Conservation (phyloP, 306 rosid species). For the Vigna hirtella region DNA sequence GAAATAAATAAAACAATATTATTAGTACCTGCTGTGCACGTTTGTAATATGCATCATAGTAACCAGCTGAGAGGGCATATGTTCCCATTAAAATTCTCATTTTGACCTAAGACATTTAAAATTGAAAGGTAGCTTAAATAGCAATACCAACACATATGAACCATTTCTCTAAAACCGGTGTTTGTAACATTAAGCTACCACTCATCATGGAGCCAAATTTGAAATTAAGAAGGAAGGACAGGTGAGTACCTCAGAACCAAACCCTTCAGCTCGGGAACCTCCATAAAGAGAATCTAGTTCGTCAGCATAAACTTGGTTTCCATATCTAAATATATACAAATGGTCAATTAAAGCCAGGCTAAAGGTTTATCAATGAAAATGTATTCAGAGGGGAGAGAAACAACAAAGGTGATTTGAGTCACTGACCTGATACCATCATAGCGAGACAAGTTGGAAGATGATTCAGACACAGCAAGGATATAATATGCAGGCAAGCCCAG, state of each 20-base stretch:
- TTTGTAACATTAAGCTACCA: conserved; percentile 38
- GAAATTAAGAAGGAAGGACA: conserved; percentile 31
- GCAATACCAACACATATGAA: conserved; percentile 30
- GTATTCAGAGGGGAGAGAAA: background rate
- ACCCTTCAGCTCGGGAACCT: conserved; percentile 85
- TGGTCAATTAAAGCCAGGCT: conserved; percentile 17
- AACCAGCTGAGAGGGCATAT: conserved; percentile 98
- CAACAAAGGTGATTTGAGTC: background rate
- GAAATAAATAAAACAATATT: conserved; percentile 16
- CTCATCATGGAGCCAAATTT: conserved; percentile 20
- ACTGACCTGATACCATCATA: conserved; percentile 90
- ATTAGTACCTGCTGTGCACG: conserved; percentile 93
- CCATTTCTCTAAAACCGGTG: conserved; percentile 10
- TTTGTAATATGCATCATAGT: conserved; percentile 98
- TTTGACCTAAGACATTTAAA: conserved; percentile 73
- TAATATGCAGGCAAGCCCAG: conserved; percentile 99
- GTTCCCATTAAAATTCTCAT: conserved; percentile 96
- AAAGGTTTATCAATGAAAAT: conserved; percentile 34
- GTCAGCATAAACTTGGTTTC: conserved; percentile 77
- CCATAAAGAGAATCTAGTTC: conserved; percentile 78
- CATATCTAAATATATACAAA: conserved; percentile 66
- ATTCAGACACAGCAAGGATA: conserved; percentile 88
- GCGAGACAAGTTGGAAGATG: conserved; percentile 97
- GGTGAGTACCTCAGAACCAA: conserved; percentile 86
- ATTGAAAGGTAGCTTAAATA: conserved; percentile 20